phyloP scores from a whole-genome alignment of 2,329 filamentous ascomycete genomes.

The Colletotrichum theobromicola region DNA sequence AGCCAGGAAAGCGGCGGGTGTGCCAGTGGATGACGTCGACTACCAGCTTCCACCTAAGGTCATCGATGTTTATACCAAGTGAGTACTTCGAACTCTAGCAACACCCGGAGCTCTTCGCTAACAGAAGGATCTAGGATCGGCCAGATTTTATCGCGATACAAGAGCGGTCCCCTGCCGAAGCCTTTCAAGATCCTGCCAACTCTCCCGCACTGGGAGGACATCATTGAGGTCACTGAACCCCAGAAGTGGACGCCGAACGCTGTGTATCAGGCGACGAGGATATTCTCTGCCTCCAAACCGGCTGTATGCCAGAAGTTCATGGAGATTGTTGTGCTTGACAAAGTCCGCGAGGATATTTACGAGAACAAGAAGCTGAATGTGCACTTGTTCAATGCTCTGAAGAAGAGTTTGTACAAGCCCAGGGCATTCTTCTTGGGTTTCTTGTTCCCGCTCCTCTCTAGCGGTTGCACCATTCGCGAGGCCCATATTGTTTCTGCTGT shows the following conservation, averaged over 20 bases:
- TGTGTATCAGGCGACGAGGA: conserved; percentile 85
- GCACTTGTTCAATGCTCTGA: conserved; percentile 91
- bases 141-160: conserved; percentile 88
- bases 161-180: conserved; percentile 95
- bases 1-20: conserved; percentile 46
- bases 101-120: background rate
- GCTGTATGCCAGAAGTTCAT: conserved; percentile 83
- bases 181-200: conserved; percentile 97
- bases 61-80: conserved; percentile 92
- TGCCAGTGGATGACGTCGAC: conserved; percentile 78
- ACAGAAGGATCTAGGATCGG: conserved; percentile 65
- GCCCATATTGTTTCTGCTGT: conserved; percentile 91
- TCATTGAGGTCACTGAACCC: conserved; percentile 83
- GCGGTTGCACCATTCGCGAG: conserved; percentile 89
- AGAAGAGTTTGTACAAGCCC: conserved; percentile 92
- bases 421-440: conserved; percentile 90
- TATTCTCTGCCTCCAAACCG: conserved; percentile 88
- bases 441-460: conserved; percentile 85
- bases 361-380: conserved; percentile 96
- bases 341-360: conserved; percentile 91
- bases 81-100: conserved; percentile 28
- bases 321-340: conserved; percentile 84
- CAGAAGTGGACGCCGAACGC: conserved; percentile 77
- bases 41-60: conserved; percentile 90
- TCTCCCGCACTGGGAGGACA: conserved; percentile 89